Evolutionary conservation across 306 rosid genomes (phyloP).

Genomic region (Ormosia semicastrata): DNA sequence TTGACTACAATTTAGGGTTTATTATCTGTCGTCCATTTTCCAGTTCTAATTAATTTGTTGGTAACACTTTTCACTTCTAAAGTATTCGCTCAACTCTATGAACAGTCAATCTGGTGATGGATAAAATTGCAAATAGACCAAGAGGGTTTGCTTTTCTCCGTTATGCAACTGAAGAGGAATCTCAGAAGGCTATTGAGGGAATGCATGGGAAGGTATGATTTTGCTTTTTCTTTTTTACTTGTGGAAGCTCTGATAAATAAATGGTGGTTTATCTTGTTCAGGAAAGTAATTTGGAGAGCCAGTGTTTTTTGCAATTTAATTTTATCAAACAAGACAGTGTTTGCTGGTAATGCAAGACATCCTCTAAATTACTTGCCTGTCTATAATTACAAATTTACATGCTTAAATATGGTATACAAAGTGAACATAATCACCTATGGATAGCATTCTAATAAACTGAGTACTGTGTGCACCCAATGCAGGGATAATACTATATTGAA

Average conservation of each 20-base stretch:
- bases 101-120: constrained; percentile 93
- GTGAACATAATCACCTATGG: background rate
- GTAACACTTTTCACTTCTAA: background rate
- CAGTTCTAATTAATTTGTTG: background rate
- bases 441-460: background rate
- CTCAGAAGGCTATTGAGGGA: constrained; percentile 81
- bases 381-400: background rate
- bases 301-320: background rate
- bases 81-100: background rate
- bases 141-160: constrained; percentile 94
- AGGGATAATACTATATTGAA: background rate
- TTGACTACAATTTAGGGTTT: background rate
- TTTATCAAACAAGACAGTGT: background rate
- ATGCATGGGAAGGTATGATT: constrained; percentile 89
- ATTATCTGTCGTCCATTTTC: background rate
- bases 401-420: background rate
- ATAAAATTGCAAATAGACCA: constrained; percentile 85
- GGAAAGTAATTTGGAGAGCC: background rate
- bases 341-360: background rate
- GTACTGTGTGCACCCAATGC: background rate
- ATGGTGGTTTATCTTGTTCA: background rate
- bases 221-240: background rate
- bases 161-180: constrained; percentile 76
- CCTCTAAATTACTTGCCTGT: background rate
- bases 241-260: background rate